Percentiles rank a stretch among this genome's conserved stretches.
Conservation (phyloP, 2,329 filamentous ascomycete species). For the Pseudogymnoascus sp. region DNA sequence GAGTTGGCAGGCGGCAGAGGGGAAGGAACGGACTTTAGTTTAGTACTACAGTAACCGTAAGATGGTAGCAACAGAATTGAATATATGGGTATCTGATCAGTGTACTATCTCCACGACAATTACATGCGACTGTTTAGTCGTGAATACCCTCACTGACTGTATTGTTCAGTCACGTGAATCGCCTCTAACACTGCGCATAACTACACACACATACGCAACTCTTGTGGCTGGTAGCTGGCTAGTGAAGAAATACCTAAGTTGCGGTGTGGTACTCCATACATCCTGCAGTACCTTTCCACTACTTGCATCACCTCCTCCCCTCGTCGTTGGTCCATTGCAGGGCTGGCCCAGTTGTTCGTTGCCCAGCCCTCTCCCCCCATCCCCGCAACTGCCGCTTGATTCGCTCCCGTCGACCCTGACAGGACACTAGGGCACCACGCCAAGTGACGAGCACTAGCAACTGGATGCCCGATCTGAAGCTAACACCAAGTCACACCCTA, state of each 20-base stretch:
- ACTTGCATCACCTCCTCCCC: not conserved
- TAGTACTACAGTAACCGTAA: not conserved
- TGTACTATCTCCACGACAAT: not conserved
- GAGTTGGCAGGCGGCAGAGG: not conserved
- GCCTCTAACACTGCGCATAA: not conserved
- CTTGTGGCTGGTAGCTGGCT: not conserved
- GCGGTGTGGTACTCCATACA: slow-evolving; percentile 5
- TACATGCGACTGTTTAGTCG: not conserved
- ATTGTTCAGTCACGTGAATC: not conserved
- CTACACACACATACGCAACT: not conserved
- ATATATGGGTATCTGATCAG: not conserved
- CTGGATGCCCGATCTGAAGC: slow-evolving; percentile 6
- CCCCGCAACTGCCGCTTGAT: not conserved
- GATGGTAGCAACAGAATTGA: not conserved
- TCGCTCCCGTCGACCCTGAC: slow-evolving; percentile 3
- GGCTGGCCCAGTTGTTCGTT: not conserved
- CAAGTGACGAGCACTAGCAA: not conserved
- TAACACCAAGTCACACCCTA: not conserved
- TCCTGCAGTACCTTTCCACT: not conserved
- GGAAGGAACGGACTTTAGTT: not conserved
- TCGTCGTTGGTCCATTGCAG: not conserved
- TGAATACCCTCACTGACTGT: not conserved
- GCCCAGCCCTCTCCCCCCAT: not conserved
- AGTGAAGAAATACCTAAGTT: not conserved
- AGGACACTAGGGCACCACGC: not conserved